Base-by-base conservation (phyloP, 108 stramenopile genomes). In the Craspedostauros australis region DNA sequence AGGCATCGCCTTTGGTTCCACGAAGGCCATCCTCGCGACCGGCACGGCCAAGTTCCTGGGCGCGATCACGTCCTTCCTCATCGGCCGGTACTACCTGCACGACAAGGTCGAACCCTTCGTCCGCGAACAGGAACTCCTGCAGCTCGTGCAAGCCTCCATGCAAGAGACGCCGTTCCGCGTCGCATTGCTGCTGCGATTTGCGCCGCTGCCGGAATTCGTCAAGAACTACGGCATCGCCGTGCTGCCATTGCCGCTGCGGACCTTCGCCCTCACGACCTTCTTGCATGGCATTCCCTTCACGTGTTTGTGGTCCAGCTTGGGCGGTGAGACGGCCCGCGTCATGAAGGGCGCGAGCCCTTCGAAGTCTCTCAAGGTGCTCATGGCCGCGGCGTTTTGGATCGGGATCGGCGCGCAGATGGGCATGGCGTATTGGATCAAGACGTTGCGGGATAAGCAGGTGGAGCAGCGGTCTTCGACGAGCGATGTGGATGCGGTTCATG, bases 281-380 rank as follows among this genome's bases (percentile, higher is more conserved):
- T 22, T 65, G n/a, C 82, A 84, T 67, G 77, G 77, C 16, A 38
- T 71, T 9, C 68, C 72, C 0, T 84, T 80, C 39, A 77, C 82
- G 16, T 46, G 54, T 15, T 58, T 84, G 20, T 84, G 82, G 82
- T 69, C 72, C n/a, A 70, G 46, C 18, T 46, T 84, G 47, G 82
- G 82, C 0, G 62, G 50, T 15, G 78, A 84, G 31, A 74, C 78
- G 2, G 78, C 71, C 0, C 29, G 32, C 30, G 69, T 81, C 2
- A 53, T 76, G 31, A 56, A 67, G 20, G 79, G 79, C 26, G 54
- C 31, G 16, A 25, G 30, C 1, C 66, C 66, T 2, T 50, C 47
- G 1, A n/a, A 29, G n/a, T 46, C 41, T 30, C 50, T 67, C n/a
- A 58, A 58, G 39, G 21, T 51, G 19, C 22, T 67, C 23, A 16